Percentiles rank a stretch among this genome's conserved stretches.
phyloP scores from a whole-genome alignment of 345 rosid genomes.

The Sapria himalayana region DNA sequence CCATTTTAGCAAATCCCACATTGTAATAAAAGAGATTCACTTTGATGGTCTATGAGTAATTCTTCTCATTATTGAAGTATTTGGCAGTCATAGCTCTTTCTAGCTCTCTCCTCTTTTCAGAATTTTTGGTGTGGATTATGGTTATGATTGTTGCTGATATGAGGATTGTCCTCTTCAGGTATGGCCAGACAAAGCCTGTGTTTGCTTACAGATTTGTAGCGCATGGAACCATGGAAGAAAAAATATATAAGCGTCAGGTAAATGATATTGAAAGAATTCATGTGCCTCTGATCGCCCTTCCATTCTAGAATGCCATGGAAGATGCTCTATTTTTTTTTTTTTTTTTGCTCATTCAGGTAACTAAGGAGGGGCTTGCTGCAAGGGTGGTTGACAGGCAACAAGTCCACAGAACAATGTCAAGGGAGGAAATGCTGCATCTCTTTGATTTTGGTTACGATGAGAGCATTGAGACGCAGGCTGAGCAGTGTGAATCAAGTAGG shows the following conservation, averaged over 20 bases:
- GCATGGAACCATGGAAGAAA: conserved; percentile 96
- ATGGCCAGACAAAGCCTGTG: conserved; percentile 95
- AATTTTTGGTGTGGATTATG: too few species aligned
- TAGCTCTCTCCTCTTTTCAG: too few species aligned
- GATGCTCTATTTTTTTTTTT: too few species aligned
- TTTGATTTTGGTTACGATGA: conserved; percentile 96
- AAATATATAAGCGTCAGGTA: conserved; percentile 97
- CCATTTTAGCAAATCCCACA: too few species aligned
- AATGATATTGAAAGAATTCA: conserved; percentile 4
- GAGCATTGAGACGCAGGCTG: conserved; percentile 30
- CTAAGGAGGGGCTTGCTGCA: conserved; percentile 98
- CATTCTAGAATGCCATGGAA: too few species aligned
- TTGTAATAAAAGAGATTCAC: too few species aligned
- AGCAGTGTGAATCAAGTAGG: conserved; percentile 20
- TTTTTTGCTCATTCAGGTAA: conserved; percentile 60
- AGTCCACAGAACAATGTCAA: conserved; percentile 83
- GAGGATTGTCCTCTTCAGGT: conserved; percentile 24
- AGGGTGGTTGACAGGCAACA: conserved; percentile 99
- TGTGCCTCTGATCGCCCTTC: too few species aligned
- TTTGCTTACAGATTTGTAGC: conserved; percentile 95
- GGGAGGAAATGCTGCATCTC: conserved; percentile 96
- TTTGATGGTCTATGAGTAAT: too few species aligned
- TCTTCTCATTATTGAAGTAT: too few species aligned
- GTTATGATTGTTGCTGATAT: conserved; percentile 3
- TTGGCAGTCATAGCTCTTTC: too few species aligned